Percentiles rank a stretch among this genome's conserved stretches.
phyloP scores from a whole-genome alignment of 2,329 filamentous ascomycete genomes.

The Monosporascus sp. region DNA sequence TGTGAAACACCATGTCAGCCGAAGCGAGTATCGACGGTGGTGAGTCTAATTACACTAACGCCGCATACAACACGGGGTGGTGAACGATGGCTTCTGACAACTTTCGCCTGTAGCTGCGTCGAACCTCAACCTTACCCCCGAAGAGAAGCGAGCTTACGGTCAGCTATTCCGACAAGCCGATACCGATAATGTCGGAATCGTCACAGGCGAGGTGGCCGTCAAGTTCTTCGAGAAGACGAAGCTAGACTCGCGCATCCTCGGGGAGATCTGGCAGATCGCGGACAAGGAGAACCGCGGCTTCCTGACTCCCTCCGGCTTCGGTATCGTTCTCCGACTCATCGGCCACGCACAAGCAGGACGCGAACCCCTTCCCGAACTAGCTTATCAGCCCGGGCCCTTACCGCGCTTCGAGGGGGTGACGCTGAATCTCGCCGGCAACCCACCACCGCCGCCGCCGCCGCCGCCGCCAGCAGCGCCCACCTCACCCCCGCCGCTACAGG shows the following conservation, averaged over 20 bases:
- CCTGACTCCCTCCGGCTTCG: conserved; percentile 87
- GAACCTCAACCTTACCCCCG: conserved; percentile 77
- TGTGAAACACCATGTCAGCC: conserved; percentile 23
- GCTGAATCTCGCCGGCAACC: conserved; percentile 37
- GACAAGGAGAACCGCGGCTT: conserved; percentile 95
- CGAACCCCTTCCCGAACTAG: conserved; percentile 74
- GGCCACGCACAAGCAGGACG: conserved; percentile 89
- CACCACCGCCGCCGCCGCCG: conserved; percentile 41
- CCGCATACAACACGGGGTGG: conserved; percentile 4
- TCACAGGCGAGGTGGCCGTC: conserved; percentile 93
- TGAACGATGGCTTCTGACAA: conserved; percentile 12
- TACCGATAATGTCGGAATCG: conserved; percentile 83
- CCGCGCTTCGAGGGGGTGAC: conserved; percentile 83
- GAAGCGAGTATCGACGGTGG: conserved; percentile 20
- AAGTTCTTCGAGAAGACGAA: conserved; percentile 97
- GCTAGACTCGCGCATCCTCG: conserved; percentile 76
- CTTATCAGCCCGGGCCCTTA: conserved; percentile 79
- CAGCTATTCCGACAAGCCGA: conserved; percentile 93
- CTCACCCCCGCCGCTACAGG: conserved; percentile 44
- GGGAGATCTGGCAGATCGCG: conserved; percentile 99
- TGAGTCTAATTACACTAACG: neutral
- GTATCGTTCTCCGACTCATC: conserved; percentile 87
- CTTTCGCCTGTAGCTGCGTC: conserved; percentile 41
- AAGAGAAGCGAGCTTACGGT: conserved; percentile 91
- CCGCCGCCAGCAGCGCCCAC: conserved; percentile 31